A percentile compares a stretch with the other conserved stretches of the same genome.
These are phyloP conservation scores for Paecilomyces dactylethromorphus DNA, from an alignment of 2,329 filamentous ascomycete genomes.

Conservation along the genomic window DNA sequence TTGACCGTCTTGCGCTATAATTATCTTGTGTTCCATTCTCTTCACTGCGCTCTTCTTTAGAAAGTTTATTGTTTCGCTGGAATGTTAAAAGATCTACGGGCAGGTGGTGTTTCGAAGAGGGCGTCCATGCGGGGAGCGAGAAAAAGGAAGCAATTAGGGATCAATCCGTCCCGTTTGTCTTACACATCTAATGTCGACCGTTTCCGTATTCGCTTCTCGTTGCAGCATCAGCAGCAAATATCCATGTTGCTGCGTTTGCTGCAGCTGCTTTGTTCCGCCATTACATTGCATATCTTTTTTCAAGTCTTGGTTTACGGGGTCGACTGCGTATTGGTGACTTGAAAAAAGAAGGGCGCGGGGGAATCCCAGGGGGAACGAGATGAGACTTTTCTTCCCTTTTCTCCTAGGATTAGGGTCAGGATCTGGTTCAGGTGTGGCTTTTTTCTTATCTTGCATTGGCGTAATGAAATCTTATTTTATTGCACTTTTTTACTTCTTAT, in stretches of 20 bases:
- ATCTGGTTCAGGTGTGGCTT: no score
- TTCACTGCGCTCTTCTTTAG: not conserved
- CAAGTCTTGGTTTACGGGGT: not conserved
- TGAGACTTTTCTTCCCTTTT: no score
- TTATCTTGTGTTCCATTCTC: not conserved
- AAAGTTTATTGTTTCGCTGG: not conserved
- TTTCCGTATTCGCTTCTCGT: not conserved
- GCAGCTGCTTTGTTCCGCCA: not conserved
- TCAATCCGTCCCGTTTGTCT: not conserved
- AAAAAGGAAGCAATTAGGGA: not conserved
- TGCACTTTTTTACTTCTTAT: no score
- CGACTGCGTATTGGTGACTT: slow-evolving; percentile 2
- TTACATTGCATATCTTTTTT: not conserved
- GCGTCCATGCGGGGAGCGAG: not conserved
- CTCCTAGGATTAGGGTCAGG: no score
- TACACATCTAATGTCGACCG: not conserved
- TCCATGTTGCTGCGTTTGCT: not conserved
- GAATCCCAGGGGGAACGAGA: not conserved
- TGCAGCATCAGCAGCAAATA: not conserved
- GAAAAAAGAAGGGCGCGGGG: not conserved
- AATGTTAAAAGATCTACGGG: not conserved
- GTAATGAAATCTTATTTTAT: no score
- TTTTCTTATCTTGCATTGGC: no score
- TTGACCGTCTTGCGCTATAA: not conserved
- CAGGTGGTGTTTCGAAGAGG: not conserved